phyloP scores from a whole-genome alignment of 2,329 filamentous ascomycete genomes.

The Alternaria alternata region DNA sequence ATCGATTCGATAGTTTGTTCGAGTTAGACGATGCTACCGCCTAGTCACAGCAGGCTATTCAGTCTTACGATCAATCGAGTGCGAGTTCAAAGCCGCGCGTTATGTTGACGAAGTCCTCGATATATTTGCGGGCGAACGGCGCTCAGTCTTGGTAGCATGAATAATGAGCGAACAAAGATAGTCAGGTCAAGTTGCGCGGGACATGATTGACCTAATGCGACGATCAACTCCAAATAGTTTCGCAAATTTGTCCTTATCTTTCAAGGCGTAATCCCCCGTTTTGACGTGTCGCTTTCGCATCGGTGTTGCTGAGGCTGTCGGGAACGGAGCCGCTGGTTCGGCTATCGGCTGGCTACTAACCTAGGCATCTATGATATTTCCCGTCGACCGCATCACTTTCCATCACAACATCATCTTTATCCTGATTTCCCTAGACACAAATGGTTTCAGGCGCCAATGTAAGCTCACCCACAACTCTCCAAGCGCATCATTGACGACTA shows the following conservation, averaged over 20 bases:
- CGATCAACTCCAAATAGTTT: neutral
- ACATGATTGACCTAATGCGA: neutral
- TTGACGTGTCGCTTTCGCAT: constrained; percentile 1
- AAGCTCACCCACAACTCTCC: neutral
- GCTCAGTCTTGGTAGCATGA: neutral
- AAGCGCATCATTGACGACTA: neutral
- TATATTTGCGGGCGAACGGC: neutral
- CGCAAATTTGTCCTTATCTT: neutral
- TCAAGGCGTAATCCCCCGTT: neutral
- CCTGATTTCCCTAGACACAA: constrained; percentile 13
- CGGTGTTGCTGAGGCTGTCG: constrained; percentile 3
- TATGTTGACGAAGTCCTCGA: neutral
- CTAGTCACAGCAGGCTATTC: neutral
- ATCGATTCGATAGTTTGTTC: constrained; percentile 51
- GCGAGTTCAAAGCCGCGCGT: neutral
- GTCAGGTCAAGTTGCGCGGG: neutral
- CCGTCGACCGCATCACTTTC: constrained; percentile 14
- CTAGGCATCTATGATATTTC: constrained; percentile 14
- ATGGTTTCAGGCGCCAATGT: constrained; percentile 46
- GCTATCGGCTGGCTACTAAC: constrained; percentile 12
- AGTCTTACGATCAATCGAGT: neutral
- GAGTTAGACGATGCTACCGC: constrained; percentile 7
- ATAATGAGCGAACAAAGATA: neutral
- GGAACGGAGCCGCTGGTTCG: constrained; percentile 6
- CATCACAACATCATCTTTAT: constrained; percentile 23